Evolutionary conservation across 306 rosid species (phyloP).

Genomic region (Cicer yamashitae): DNA sequence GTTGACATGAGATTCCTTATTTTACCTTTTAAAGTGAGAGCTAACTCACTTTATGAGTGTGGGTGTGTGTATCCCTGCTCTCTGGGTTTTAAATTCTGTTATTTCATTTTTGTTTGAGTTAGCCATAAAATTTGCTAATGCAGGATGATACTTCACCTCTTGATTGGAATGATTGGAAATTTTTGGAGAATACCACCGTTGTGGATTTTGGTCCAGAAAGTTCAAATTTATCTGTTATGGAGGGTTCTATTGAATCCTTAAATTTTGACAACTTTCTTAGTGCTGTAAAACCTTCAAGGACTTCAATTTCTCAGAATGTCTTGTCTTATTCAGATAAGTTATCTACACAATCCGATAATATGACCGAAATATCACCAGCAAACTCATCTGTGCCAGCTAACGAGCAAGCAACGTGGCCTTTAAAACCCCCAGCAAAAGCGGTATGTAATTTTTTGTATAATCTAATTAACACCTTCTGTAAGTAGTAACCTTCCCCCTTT

Average conservation of each 20-base stretch:
- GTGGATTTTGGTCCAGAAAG: slow-evolving; percentile 38
- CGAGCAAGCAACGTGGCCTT: slow-evolving; percentile 38
- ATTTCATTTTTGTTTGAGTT: slow-evolving; percentile 31
- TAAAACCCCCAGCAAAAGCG: slow-evolving; percentile 40
- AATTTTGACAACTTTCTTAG: slow-evolving; percentile 58
- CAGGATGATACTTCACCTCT: slow-evolving; percentile 63
- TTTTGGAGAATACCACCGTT: slow-evolving; percentile 50
- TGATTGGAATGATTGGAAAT: slow-evolving; percentile 79
- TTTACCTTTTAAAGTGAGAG: background rate
- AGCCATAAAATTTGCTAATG: slow-evolving; percentile 46
- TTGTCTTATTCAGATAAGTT: slow-evolving; percentile 49
- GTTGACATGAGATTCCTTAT: slow-evolving; percentile 11
- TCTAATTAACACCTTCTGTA: background rate
- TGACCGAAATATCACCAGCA: slow-evolving; percentile 41
- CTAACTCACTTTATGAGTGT: background rate
- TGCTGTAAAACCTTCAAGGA: slow-evolving; percentile 34
- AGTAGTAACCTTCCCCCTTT: slow-evolving; percentile 9
- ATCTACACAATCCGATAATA: slow-evolving; percentile 47
- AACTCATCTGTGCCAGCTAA: slow-evolving; percentile 42
- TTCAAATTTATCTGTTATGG: slow-evolving; percentile 51
- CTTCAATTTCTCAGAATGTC: slow-evolving; percentile 43
- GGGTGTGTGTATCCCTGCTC: background rate
- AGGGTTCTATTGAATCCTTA: slow-evolving; percentile 64
- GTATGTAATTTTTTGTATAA: slow-evolving; percentile 51
- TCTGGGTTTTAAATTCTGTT: slow-evolving; percentile 14